Base-by-base conservation (phyloP, 352 stramenopile genomes). In the Phytophthora lateralis region DNA sequence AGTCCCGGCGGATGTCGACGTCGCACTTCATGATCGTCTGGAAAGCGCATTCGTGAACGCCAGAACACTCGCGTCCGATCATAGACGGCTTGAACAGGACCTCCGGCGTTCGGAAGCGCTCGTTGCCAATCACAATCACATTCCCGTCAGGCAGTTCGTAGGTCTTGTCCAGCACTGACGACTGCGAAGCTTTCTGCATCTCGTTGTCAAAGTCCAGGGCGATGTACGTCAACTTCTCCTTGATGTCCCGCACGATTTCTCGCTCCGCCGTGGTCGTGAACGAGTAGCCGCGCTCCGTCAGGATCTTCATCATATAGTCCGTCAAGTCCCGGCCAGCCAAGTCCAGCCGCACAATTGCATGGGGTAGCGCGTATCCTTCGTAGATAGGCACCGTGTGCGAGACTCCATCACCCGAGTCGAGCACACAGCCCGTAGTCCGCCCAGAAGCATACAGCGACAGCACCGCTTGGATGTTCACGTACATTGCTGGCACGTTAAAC, bases 131-230 rank as follows among this genome's bases (percentile, higher is more conserved):
- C 20, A 98, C 93, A 71, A 99, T 98, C 26, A 99, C 95, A 76
- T 98, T 98, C 32, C 96, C 96, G 75, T 99, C 96, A n/a, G 97
- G 97, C 43, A 99, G 82, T 66, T 98, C 96, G 77, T 99, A 99
- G 1, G 67, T 87, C 81, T 99, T 98, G 63, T 99, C 96, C 30
- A 98, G 69, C 9, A 61, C 73, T 27, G 76, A 80, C 14, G 79
- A 78, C 21, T 85, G 71, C 9, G 63, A 45, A 5, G 93, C 90
- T 51, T 79, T 97, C 77, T 98, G 95, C 80, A 97, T 91, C 75
- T 98, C 95, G 53, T 89, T 64, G 66, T 98, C 90, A 55, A 96
- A 98, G 71, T 98, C 90, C 37, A 97, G 72, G 14, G 95, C 93
- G 6, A 98, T 74, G 78, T 99, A 99, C 47, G 88, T 96, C 20